phyloP scores from a whole-genome alignment of 1,139 yeast species.

The Arxiozyma slooffiae region DNA sequence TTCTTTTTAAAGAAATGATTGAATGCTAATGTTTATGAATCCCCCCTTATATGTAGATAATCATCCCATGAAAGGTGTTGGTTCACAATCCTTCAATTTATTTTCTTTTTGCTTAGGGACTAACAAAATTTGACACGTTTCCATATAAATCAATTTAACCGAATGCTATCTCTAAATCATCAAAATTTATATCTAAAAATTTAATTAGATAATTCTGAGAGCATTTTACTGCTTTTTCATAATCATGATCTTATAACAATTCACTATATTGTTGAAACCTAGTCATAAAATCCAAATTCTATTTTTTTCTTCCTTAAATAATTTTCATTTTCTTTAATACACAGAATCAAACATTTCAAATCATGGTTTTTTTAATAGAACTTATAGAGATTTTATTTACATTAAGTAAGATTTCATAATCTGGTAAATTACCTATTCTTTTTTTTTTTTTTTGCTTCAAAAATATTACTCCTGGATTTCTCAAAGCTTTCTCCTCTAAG shows the following conservation, averaged over 20 bases:
- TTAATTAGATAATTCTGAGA: constrained; percentile 42
- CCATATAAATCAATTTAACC: constrained; percentile 35
- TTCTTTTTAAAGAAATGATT: constrained; percentile 8
- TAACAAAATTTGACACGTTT: constrained; percentile 11
- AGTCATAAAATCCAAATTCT: constrained; percentile 63
- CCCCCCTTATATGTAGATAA: not conserved
- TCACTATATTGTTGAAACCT: constrained; percentile 69
- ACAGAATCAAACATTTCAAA: constrained; percentile 46
- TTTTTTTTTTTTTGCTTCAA: constrained; percentile 37
- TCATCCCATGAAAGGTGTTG: not conserved
- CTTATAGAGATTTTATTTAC: constrained; percentile 44
- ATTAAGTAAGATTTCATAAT: constrained; percentile 47
- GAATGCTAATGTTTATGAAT: constrained; percentile 4
- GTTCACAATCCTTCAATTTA: not conserved
- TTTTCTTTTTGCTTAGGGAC: not conserved
- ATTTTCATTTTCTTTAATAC: constrained; percentile 69
- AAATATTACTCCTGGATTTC: constrained; percentile 38
- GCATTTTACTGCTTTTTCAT: constrained; percentile 50
- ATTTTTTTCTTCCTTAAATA: constrained; percentile 41
- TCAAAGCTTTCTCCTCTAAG: constrained; percentile 1
- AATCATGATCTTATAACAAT: constrained; percentile 43
- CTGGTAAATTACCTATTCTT: constrained; percentile 42
- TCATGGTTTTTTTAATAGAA: constrained; percentile 36
- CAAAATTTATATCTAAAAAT: constrained; percentile 33
- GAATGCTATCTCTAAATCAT: constrained; percentile 36